phyloP scores from a whole-genome alignment of 371 early-diverging fungal species.

The Mucor racemosus region DNA sequence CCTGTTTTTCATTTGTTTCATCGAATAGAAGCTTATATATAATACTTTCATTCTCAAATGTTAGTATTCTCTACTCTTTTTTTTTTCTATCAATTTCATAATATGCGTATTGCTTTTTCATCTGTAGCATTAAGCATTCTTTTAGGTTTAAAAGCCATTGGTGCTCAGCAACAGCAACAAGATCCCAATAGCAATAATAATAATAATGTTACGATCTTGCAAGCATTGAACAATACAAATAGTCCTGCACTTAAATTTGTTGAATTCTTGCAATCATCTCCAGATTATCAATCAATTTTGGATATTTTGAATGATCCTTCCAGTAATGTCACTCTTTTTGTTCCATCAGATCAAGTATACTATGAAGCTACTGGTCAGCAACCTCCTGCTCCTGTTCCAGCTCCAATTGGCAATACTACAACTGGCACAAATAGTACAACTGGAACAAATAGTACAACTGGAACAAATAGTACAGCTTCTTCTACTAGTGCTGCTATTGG shows the following conservation, averaged over 20 bases:
- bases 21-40: not conserved
- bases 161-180: constrained; percentile 8
- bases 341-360: constrained; percentile 33
- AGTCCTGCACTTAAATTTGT: constrained; percentile 40
- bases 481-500: not conserved
- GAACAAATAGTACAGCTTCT: not conserved
- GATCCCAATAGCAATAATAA: not conserved
- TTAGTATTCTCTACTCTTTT: not conserved
- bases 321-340: constrained; percentile 38
- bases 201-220: constrained; percentile 23
- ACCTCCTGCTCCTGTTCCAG: not conserved
- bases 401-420: not conserved
- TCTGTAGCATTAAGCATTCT: not conserved
- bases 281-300: constrained; percentile 32
- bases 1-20: constrained; percentile 3
- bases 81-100: not conserved
- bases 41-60: not conserved
- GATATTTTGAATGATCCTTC: constrained; percentile 29
- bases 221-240: constrained; percentile 37
- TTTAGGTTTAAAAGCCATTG: not conserved
- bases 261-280: constrained; percentile 30
- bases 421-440: not conserved
- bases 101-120: not conserved
- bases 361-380: constrained; percentile 11
- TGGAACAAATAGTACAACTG: not conserved